These are phyloP conservation scores for Pyrus communis DNA, from an alignment of 306 rosid species.

Conservation along the genomic window DNA sequence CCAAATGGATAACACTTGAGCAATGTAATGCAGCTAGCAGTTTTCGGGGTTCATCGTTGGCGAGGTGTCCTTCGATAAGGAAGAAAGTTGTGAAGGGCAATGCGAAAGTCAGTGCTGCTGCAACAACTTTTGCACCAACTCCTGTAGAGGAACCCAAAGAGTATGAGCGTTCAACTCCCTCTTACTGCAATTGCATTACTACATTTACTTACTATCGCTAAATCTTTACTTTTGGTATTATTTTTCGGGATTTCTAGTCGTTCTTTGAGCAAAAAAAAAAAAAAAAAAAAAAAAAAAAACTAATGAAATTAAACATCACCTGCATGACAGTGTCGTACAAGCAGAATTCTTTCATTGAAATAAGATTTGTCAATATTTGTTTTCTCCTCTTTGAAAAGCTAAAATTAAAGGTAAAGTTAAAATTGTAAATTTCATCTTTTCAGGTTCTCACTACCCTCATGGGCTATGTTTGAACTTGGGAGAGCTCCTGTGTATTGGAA, in stretches of 20 bases:
- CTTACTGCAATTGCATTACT: background rate
- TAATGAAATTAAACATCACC: background rate
- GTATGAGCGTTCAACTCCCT: slow-evolving; percentile 31
- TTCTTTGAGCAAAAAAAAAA: background rate
- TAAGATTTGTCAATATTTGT: background rate
- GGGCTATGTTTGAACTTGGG: slow-evolving; percentile 91
- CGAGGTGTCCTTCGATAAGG: slow-evolving; percentile 22
- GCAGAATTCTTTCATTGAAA: no score
- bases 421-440: background rate
- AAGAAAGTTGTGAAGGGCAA: slow-evolving; percentile 37
- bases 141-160: slow-evolving; percentile 51
- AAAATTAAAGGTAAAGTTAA: background rate
- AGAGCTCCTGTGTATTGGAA: slow-evolving; percentile 77
- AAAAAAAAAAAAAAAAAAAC: background rate
- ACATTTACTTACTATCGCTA: background rate
- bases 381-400: background rate
- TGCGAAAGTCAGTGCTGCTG: slow-evolving; percentile 43
- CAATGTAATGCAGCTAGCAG: slow-evolving; percentile 43
- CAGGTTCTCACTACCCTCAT: slow-evolving; percentile 73
- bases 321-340: background rate
- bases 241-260: background rate
- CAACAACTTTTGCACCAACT: slow-evolving; percentile 41
- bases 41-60: slow-evolving; percentile 42
- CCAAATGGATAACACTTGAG: background rate
- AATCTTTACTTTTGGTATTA: background rate